Conservation (phyloP, 345 rosid genomes). For the Aquilaria yunnanensis region DNA sequence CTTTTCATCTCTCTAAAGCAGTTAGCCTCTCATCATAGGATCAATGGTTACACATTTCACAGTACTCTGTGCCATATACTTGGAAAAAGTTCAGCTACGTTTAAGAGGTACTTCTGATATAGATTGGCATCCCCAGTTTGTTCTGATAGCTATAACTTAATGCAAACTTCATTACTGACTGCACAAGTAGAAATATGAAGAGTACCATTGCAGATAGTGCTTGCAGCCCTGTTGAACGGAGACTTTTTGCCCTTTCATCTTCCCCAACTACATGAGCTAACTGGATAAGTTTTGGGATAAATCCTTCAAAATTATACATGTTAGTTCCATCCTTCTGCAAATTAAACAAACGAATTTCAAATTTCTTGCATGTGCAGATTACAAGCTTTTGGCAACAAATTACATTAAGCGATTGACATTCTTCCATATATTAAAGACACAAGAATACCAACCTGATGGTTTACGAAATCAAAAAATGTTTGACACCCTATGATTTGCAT, state of each 20-base stretch:
- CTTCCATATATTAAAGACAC: conserved; percentile 5
- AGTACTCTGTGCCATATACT: no score
- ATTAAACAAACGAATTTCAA: conserved; percentile 19
- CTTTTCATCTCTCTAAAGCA: no score
- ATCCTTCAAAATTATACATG: conserved; percentile 84
- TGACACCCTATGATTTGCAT: conserved; percentile 78
- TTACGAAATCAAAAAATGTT: conserved; percentile 82
- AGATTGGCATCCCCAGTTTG: no score
- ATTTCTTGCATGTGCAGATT: conserved; percentile 2
- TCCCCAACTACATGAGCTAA: conserved; percentile 79
- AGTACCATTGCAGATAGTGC: conserved; percentile 92
- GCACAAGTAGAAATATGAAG: conserved; percentile 8
- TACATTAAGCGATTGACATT: conserved; percentile 1
- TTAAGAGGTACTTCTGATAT: no score
- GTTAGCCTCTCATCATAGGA: no score
- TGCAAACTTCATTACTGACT: conserved; percentile 4
- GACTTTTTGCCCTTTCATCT: conserved; percentile 47
- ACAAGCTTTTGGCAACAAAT: conserved; percentile 8
- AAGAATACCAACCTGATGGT: conserved; percentile 67
- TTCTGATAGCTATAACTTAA: background rate
- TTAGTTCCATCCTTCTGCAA: conserved; percentile 84
- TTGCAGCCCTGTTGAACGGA: conserved; percentile 74
- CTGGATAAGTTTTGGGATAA: conserved; percentile 80
- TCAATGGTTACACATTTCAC: no score
- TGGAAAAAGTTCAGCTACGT: no score